A percentile compares a stretch with the other conserved stretches of the same genome.
Conservation (phyloP, 75 land plant genomes). For the Cryptomeria japonica region DNA sequence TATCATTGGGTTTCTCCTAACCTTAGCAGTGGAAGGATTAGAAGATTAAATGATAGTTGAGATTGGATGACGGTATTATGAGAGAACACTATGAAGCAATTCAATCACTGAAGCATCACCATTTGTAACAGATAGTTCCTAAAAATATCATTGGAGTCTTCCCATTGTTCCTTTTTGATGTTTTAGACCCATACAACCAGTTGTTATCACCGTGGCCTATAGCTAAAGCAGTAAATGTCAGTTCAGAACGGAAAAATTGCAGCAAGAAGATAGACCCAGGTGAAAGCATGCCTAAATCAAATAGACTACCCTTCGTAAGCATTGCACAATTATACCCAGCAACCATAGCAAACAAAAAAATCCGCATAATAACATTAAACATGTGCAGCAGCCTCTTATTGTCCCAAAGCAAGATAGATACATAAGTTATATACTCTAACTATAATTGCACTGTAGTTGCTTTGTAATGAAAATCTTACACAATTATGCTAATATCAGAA, state of each 20-base stretch:
- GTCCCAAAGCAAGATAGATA: background rate
- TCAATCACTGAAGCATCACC: too few species aligned
- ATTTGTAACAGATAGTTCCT: background rate
- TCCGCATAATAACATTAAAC: background rate
- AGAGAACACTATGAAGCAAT: conserved; percentile 22
- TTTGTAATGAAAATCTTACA: background rate
- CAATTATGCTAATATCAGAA: background rate
- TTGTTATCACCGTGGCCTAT: background rate
- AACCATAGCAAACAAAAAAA: too few species aligned
- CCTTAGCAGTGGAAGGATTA: background rate
- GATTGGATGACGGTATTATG: conserved; percentile 22
- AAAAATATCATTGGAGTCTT: background rate
- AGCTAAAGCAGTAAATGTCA: background rate
- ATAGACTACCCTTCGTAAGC: too few species aligned
- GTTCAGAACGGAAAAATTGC: too few species aligned
- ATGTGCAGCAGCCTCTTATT: background rate
- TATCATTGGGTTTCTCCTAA: conserved; percentile 25
- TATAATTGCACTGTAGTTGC: background rate
- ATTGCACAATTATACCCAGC: too few species aligned
- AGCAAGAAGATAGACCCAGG: too few species aligned
- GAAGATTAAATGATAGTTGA: conserved; percentile 16
- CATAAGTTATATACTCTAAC: background rate
- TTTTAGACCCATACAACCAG: too few species aligned
- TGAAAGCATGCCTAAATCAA: too few species aligned
- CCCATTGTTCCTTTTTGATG: background rate